Evolutionary conservation across 371 early-diverging fungal species (phyloP), one percentile per base, ranked within the genome.

Genomic region (Mortierella sp.): DNA sequence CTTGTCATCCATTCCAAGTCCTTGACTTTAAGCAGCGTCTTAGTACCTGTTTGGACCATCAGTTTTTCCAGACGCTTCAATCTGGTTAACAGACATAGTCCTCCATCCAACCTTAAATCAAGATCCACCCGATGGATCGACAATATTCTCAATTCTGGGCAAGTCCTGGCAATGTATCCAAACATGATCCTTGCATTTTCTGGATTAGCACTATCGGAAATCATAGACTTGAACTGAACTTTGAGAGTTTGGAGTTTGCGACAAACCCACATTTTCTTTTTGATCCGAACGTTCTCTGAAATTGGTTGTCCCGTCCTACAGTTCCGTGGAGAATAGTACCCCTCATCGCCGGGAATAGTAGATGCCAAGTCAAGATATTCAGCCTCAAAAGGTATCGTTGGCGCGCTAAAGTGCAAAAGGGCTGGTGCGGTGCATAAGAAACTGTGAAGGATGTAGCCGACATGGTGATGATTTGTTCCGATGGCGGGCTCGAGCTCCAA

Each of bases 1-100:
- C 61, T 42, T 8, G 57, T 49, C 28, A 70, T 63, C 70, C 70
- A 70, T 17, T 70, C 70, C 4, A 70, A 13, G 31, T 70, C 70
- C 61, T 57, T 63, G 26, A n/a, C 43, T 6, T 34, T 31, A 13
- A 70, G 34, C 22, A 22, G n/a, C 17, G 23, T 35, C 37, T 57
- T 34, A 1, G 70, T 58, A 8, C 28, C 37, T 8, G 68, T 70
- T 57, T 35, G 32, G 28, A 70, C 58, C 49, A 28, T 70, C 49
- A 70, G 22, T 1, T 31, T 31, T 17, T 70, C 64, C 35, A 70
- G 51, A 42, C 47, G 43, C 12, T 22, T 34, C 28, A 70, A 1
- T 15, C 58, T 57, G 19, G 70, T 47, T 58, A 70, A 58, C 49
- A 70, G 22, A 29, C 70, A 70, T 26, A 70, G 7, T 13, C 64